Conservation (phyloP, 1,284 basidiomycete species). For the Singerocomus inundabilis region DNA sequence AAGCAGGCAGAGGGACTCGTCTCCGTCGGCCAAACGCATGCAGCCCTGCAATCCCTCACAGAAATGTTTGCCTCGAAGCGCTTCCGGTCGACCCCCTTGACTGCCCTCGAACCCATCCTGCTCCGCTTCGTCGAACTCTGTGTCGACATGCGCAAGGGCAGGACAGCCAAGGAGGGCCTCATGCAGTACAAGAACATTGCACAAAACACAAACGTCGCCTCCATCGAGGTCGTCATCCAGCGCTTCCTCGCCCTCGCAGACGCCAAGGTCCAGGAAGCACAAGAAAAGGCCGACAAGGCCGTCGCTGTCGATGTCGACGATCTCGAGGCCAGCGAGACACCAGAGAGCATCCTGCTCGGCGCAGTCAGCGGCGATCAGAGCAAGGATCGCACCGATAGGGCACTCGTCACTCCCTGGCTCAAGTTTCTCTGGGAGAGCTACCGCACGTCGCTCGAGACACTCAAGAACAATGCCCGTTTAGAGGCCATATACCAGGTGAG, state of each 20-base stretch:
- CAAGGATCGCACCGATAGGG: slow-evolving; percentile 94
- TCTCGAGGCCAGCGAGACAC: slow-evolving; percentile 88
- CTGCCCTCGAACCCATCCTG: slow-evolving; percentile 94
- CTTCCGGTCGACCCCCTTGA: slow-evolving; percentile 89
- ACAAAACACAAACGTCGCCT: slow-evolving; percentile 88
- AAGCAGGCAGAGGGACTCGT: slow-evolving; percentile 92
- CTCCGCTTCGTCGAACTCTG: slow-evolving; percentile 93
- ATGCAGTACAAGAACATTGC: slow-evolving; percentile 97
- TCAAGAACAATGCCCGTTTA: slow-evolving; percentile 95
- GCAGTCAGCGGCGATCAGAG: slow-evolving; percentile 90
- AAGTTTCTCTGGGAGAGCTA: slow-evolving; percentile 99
- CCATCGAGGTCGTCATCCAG: slow-evolving; percentile 92
- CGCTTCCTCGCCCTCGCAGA: slow-evolving; percentile 88
- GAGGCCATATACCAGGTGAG: slow-evolving; percentile 93
- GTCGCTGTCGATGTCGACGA: slow-evolving; percentile 82
- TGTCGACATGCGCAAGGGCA: slow-evolving; percentile 92
- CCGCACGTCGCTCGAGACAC: slow-evolving; percentile 92
- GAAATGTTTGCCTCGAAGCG: slow-evolving; percentile 94
- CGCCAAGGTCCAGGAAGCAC: slow-evolving; percentile 83
- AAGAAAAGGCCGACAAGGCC: slow-evolving; percentile 78
- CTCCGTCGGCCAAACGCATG: slow-evolving; percentile 85
- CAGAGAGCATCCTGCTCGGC: slow-evolving; percentile 86
- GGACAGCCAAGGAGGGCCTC: slow-evolving; percentile 92
- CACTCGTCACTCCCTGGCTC: slow-evolving; percentile 95
- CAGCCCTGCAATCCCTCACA: slow-evolving; percentile 85